Conservation (phyloP, 768 basidiomycete genomes). For the Trametopsis cervina region DNA sequence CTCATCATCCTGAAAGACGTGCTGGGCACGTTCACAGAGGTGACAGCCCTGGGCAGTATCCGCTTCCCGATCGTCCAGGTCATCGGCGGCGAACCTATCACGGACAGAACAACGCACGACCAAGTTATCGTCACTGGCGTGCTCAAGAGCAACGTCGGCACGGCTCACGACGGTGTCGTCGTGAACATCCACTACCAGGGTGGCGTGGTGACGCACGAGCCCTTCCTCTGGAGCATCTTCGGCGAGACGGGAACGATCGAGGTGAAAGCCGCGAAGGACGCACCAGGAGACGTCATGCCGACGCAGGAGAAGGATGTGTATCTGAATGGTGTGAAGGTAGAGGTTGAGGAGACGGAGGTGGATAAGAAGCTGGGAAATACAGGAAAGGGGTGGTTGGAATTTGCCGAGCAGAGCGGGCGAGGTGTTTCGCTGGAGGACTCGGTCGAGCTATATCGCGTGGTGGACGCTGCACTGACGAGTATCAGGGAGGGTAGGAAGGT, state of each 20-base stretch:
- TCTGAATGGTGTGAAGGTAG: background rate
- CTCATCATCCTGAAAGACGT: background rate
- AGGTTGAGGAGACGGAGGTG: background rate
- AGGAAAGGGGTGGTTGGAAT: slow-evolving; percentile 1
- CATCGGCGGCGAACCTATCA: slow-evolving; percentile 12
- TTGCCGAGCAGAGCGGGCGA: background rate
- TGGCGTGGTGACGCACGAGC: slow-evolving; percentile 3
- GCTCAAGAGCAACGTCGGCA: slow-evolving; percentile 21
- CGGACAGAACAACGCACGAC: slow-evolving; percentile 15
- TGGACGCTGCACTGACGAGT: slow-evolving; percentile 4
- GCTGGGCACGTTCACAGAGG: background rate
- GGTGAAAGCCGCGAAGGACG: slow-evolving; percentile 3
- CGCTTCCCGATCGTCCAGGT: background rate
- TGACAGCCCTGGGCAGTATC: background rate
- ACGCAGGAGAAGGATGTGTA: background rate
- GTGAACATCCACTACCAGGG: slow-evolving; percentile 8
- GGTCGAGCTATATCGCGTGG: background rate
- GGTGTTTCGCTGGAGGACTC: background rate
- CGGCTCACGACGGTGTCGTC: slow-evolving; percentile 16
- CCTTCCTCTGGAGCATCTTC: slow-evolving; percentile 28
- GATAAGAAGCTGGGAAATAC: background rate
- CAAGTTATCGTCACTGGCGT: slow-evolving; percentile 24
- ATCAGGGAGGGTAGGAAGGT: slow-evolving; percentile 1
- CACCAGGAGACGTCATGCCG: background rate
- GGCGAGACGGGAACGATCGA: slow-evolving; percentile 27